Base-by-base conservation (phyloP, 176 grass and related monocot genomes). In the Stipa capillata region DNA sequence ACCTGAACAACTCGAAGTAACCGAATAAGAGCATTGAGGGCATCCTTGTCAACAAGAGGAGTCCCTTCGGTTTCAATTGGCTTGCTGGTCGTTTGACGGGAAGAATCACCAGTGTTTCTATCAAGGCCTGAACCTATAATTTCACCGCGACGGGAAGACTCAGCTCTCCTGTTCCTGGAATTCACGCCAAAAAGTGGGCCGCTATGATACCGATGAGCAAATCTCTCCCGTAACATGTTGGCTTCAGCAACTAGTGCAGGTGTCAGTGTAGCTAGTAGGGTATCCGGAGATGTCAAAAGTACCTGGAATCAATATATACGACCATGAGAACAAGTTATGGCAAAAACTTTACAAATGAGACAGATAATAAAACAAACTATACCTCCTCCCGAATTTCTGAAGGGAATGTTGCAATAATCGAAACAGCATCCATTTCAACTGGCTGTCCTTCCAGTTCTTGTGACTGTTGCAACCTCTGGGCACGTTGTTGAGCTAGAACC, bases 351-450 rank as follows among this genome's bases (percentile, higher is more conserved):
- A 25, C n/a, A 37, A 77, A 64, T 69, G 50, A 20, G 50, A 85
- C 5, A 32, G 12, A 68, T 32, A 79, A 41, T 44, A 61, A 28
- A 53, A 85, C 21, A 21, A 85, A 77, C 6, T 55, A 52, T 88
- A 99, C 96, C 96, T 99, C 96, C 76, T 99, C 96, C 28, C 96
- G 92, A 71, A 99, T 94, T 84, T 99, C 96, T 49, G 90, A 91
- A 50, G 96, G 96, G 61, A 99, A 94, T 80, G 96, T 99, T 78
- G 96, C 96, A 65, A 99, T 95, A 51, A 99, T 99, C 58, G 96
- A 99, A 61, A 99, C 92, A 69, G 97, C 90, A 39, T 99, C 97
- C 97, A 99, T 99, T 82, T 99, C 97, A 73, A 99, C 88, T 2
- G 97, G 97, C 35, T 99, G 97, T 21, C 97, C 97, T 85, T 99